Evolutionary conservation across 139 green algal species (phyloP).

Genomic region (Tetradesmus obliquus): DNA sequence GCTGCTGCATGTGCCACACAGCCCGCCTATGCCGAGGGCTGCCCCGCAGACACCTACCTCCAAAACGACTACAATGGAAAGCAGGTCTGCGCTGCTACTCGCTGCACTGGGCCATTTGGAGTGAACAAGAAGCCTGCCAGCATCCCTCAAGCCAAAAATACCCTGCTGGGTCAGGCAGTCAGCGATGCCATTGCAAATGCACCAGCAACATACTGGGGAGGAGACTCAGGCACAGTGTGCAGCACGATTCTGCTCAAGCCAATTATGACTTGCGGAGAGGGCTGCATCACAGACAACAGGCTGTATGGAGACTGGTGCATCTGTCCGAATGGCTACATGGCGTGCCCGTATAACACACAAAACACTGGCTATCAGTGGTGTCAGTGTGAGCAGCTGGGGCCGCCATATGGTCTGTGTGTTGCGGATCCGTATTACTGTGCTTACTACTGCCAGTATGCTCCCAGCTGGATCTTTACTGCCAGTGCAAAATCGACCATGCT

Average conservation of each 20-base stretch:
- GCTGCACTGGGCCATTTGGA: slow-evolving; percentile 33
- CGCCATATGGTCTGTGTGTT: slow-evolving; percentile 14
- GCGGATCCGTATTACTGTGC: slow-evolving; percentile 32
- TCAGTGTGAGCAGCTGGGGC: slow-evolving; percentile 8
- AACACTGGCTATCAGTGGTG: slow-evolving; percentile 34
- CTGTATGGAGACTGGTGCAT: too few relatives aligned
- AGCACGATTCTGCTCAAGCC: slow-evolving; percentile 30
- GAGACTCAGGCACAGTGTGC: slow-evolving; percentile 18
- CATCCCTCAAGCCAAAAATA: neutral
- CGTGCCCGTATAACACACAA: slow-evolving; percentile 22
- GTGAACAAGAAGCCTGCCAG: neutral
- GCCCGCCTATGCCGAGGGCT: slow-evolving; percentile 17
- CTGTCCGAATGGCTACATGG: neutral
- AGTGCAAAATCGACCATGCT: slow-evolving; percentile 7
- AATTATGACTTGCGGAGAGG: slow-evolving; percentile 36
- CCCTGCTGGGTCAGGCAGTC: neutral
- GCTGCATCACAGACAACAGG: slow-evolving; percentile 21
- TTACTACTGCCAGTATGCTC: slow-evolving; percentile 42
- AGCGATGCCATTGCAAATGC: neutral
- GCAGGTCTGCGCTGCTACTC: slow-evolving; percentile 32
- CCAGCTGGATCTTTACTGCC: slow-evolving; percentile 25
- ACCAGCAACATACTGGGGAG: slow-evolving; percentile 25
- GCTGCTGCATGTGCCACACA: too few relatives aligned
- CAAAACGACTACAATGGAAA: slow-evolving; percentile 39
- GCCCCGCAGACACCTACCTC: slow-evolving; percentile 30